phyloP scores from a whole-genome alignment of 768 basidiomycete genomes.

The Amanita pseudoporphyria region DNA sequence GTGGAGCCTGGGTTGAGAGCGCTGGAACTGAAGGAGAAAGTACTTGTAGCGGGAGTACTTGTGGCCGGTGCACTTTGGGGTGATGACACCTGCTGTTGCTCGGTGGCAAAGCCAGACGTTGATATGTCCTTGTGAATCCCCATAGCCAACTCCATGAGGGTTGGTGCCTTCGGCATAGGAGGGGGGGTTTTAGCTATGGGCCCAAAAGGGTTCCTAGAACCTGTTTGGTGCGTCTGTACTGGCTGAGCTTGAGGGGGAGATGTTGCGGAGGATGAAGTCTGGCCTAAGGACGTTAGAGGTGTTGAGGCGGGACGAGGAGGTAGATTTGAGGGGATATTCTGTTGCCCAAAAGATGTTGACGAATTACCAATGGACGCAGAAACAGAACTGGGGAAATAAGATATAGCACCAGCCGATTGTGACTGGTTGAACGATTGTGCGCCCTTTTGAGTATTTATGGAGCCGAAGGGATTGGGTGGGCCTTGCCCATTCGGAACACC shows the following conservation, averaged over 20 bases:
- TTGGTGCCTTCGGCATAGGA: conserved; percentile 65
- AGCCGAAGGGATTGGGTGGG: conserved; percentile 1
- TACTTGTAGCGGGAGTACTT: conserved; percentile 15
- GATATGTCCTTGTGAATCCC: conserved; percentile 17
- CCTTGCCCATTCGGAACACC: conserved; percentile 12
- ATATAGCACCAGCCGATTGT: conserved; percentile 2
- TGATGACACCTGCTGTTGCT: conserved; percentile 14
- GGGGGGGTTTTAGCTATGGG: conserved; percentile 55
- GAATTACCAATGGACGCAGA: conserved; percentile 16
- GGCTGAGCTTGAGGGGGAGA: conserved; percentile 46
- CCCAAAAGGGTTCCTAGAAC: conserved; percentile 93
- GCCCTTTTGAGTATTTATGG: conserved; percentile 8
- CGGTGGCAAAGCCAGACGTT: not conserved
- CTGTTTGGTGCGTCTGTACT: conserved; percentile 83
- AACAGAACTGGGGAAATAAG: not conserved
- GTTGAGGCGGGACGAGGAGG: conserved; percentile 66
- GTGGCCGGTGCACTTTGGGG: conserved; percentile 17
- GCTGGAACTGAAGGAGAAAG: conserved; percentile 30
- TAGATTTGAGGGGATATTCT: conserved; percentile 17
- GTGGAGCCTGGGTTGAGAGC: conserved; percentile 37
- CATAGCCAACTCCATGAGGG: conserved; percentile 70
- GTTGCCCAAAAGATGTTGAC: conserved; percentile 11
- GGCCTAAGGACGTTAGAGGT: conserved; percentile 40
- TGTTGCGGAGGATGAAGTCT: conserved; percentile 15
- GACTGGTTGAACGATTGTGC: conserved; percentile 1